Evolutionary conservation across 179 eudicot genomes (phyloP), one percentile per base, ranked within the genome.

Genomic region (Vitellaria paradoxa): DNA sequence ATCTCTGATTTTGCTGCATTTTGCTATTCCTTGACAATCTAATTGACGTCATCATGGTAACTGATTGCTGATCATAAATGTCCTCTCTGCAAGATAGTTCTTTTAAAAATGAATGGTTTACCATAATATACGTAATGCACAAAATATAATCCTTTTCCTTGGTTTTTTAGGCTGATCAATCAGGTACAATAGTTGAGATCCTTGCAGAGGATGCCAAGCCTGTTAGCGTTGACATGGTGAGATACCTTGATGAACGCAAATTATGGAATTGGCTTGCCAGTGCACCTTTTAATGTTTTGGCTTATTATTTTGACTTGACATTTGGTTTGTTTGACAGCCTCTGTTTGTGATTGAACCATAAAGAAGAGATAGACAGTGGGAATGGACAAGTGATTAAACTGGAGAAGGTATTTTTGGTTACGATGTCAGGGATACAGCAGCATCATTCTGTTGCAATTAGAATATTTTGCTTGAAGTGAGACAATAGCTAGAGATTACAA

Each of bases 161-260:
- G n/a, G 63, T 65, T 37, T 64, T 46, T 20, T 84, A 93, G 97
- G 92, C 97, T 82, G 92, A 93, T 82, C 92, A 88, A 83, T 78
- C 96, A 65, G 97, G 97, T 76, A 93, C 97, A 5, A 37, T 93
- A 14, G 86, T 84, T 65, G 96, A 91, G 81, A 77, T 91, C 70
- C 75, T 91, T 70, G 96, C 77, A 66, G 92, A 88, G 37, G 97
- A 93, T 60, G 93, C 82, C 56, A 93, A 93, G 67, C 86, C 97
- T 46, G 96, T 93, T 80, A 91, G 97, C 80, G 67, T 93, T 66
- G 96, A 89, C 69, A 77, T 81, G 75, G 97, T 90, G 6, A 46
- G n/a, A 30, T 30, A 2, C 37, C 37, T n/a, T 52, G 37, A 30
- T 30, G 37, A 30, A 30, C 37, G 1, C 37, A 30, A 30, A 30